Base-by-base conservation (phyloP, 2,329 filamentous ascomycete species). In the Ceratocystis variospora region DNA sequence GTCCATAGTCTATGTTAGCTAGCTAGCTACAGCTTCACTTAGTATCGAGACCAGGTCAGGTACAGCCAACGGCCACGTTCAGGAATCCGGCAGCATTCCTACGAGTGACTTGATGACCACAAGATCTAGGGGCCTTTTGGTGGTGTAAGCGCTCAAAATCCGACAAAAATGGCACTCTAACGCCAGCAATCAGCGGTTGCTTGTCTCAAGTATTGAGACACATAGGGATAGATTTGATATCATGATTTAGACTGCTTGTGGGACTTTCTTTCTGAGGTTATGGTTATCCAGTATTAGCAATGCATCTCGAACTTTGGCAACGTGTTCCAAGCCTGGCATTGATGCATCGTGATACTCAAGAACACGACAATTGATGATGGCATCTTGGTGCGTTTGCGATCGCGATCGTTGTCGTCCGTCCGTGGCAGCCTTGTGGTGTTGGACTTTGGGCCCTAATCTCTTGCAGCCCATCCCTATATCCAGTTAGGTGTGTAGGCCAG, bases 31-130 rank as follows among this genome's bases (percentile, higher is more conserved):
- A 59, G 15, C 22, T 25, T 25, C n/a, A 5, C 17, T 59, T 37
- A 8, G 28, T 15, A 31, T 31, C n/a, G 28, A 59, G 17, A 31
- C n/a, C n/a, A 53, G n/a, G 48, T n/a, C 55, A 31, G 31, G 55
- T 19, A 37, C 55, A 65, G 63, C 66, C 55, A 65, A 62, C 66
- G 64, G 46, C 70, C 63, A 70, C 63, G 37, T 17, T 25, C 41
- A 65, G 55, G 63, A 65, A 65, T 65, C 28, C 22, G 31, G 33
- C n/a, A 10, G 53, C 63, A 65, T 65, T 65, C 63, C 61, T 48
- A 17, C 7, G 15, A 59, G 28, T 59, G 55, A 59, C 55, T n/a
- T 59, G 55, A 31, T n/a, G 55, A 19, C 7, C 31, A 37, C 55
- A 37, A 37, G 55, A 59, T 22, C 15, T n/a, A 37, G 55, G 4